phyloP scores from a whole-genome alignment of 768 basidiomycete genomes.

The Galerina marginata region DNA sequence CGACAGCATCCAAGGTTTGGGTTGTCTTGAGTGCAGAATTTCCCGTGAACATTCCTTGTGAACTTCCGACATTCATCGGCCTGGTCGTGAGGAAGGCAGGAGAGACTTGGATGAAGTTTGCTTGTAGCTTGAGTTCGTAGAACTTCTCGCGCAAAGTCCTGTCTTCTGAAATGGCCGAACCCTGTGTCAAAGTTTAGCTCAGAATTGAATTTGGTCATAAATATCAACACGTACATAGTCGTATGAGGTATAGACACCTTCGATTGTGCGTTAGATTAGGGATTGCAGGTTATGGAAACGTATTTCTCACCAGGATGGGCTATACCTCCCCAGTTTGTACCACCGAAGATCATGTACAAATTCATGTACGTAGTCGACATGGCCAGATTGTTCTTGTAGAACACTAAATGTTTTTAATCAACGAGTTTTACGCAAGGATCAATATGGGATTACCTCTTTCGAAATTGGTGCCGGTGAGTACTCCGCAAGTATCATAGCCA shows the following conservation, averaged over 20 bases:
- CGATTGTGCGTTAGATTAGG: neutral
- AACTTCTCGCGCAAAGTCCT: conserved; percentile 57
- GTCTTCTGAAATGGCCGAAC: conserved; percentile 56
- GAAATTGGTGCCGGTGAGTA: conserved; percentile 46
- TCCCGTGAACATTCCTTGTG: conserved; percentile 51
- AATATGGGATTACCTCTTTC: conserved; percentile 41
- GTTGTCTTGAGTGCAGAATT: conserved; percentile 55
- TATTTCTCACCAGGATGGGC: conserved; percentile 38
- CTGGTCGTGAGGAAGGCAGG: conserved; percentile 55
- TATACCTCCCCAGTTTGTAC: conserved; percentile 56
- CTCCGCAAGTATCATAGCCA: conserved; percentile 39
- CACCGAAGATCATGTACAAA: conserved; percentile 59
- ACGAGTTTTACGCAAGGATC: neutral
- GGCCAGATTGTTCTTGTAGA: conserved; percentile 53
- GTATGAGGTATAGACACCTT: conserved; percentile 50
- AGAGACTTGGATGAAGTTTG: conserved; percentile 54
- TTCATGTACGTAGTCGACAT: conserved; percentile 54
- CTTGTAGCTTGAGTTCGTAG: conserved; percentile 57
- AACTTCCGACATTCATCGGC: conserved; percentile 45
- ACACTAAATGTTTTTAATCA: conserved; percentile 33
- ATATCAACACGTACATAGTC: conserved; percentile 41
- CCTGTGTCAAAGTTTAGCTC: conserved; percentile 31
- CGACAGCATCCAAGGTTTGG: conserved; percentile 51
- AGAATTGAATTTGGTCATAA: neutral
- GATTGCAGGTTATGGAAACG: neutral